These are phyloP conservation scores for Gymnopus androsaceus DNA, from an alignment of 1,284 basidiomycete genomes.

Conservation along the genomic window DNA sequence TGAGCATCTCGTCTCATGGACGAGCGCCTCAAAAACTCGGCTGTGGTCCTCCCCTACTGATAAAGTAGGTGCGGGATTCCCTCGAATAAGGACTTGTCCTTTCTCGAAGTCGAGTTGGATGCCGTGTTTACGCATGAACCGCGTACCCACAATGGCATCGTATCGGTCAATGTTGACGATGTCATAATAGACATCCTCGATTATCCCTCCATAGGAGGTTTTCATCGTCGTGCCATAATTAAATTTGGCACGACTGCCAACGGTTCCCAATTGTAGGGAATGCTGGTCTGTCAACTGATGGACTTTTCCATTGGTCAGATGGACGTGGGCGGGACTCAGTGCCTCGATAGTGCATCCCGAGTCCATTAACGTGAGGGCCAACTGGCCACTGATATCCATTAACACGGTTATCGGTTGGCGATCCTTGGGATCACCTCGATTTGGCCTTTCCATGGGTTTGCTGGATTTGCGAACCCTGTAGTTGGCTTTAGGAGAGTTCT, in stretches of 20 bases:
- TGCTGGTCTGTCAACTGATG: slow-evolving; percentile 15
- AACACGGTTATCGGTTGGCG: slow-evolving; percentile 8
- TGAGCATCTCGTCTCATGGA: slow-evolving; percentile 9
- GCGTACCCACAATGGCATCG: too few relatives aligned
- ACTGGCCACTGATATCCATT: slow-evolving; percentile 8
- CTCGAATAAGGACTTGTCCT: slow-evolving; percentile 15
- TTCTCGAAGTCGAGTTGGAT: slow-evolving; percentile 29
- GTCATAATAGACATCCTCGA: slow-evolving; percentile 10
- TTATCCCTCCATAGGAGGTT: slow-evolving; percentile 23
- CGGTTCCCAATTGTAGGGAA: slow-evolving; percentile 17
- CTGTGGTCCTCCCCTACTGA: slow-evolving; percentile 17
- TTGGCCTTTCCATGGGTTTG: neutral
- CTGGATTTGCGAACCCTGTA: neutral
- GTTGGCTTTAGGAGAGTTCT: too few relatives aligned
- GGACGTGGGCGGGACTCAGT: slow-evolving; percentile 12
- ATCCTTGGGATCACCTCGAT: neutral
- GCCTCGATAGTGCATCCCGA: slow-evolving; percentile 20
- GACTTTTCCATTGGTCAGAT: slow-evolving; percentile 10
- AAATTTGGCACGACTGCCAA: slow-evolving; percentile 18
- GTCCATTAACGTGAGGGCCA: slow-evolving; percentile 17
- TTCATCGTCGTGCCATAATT: slow-evolving; percentile 10
- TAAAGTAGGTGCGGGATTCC: slow-evolving; percentile 11
- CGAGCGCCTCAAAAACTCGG: slow-evolving; percentile 2
- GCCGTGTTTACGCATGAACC: too few relatives aligned
- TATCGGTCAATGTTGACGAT: too few relatives aligned